These are phyloP conservation scores for Cutaneotrichosporon sp. DNA, from an alignment of 1,284 basidiomycete genomes.

Conservation along the genomic window DNA sequence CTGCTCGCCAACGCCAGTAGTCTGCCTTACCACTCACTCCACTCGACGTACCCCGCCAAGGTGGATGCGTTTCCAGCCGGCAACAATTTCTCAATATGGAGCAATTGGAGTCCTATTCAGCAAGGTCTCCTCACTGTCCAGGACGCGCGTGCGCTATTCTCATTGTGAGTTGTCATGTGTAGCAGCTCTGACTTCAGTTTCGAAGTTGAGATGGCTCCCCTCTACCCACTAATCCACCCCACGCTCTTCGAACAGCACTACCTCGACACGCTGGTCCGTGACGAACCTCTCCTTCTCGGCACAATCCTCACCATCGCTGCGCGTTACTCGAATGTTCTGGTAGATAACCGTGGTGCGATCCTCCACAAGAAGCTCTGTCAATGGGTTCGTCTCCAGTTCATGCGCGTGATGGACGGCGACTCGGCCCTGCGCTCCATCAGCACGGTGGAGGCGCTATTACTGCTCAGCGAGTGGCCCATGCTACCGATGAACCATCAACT, in stretches of 20 bases:
- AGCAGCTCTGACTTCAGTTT: constrained; percentile 15
- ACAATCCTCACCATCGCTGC: constrained; percentile 20
- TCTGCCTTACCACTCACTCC: constrained; percentile 13
- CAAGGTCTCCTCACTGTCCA: constrained; percentile 15
- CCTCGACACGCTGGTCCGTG: constrained; percentile 16
- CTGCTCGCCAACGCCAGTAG: constrained; percentile 20
- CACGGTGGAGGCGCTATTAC: constrained; percentile 21
- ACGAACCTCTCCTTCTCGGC: constrained; percentile 19
- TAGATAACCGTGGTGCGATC: not conserved
- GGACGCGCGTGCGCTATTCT: constrained; percentile 16
- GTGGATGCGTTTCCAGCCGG: not conserved
- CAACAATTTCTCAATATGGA: constrained; percentile 16
- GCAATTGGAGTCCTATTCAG: constrained; percentile 16
- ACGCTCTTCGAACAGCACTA: constrained; percentile 17
- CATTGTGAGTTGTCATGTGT: constrained; percentile 6
- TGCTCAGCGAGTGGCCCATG: constrained; percentile 25
- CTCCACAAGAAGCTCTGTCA: constrained; percentile 15
- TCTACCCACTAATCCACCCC: constrained; percentile 19
- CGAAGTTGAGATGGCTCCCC: constrained; percentile 22
- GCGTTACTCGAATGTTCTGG: constrained; percentile 16
- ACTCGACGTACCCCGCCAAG: not conserved
- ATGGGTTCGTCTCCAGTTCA: constrained; percentile 18
- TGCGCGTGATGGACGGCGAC: constrained; percentile 20
- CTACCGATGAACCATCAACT: constrained; percentile 8
- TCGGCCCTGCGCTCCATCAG: constrained; percentile 12